Evolutionary conservation across 2,329 filamentous ascomycete genomes (phyloP).

Genomic region (Clathrospora elynae): DNA sequence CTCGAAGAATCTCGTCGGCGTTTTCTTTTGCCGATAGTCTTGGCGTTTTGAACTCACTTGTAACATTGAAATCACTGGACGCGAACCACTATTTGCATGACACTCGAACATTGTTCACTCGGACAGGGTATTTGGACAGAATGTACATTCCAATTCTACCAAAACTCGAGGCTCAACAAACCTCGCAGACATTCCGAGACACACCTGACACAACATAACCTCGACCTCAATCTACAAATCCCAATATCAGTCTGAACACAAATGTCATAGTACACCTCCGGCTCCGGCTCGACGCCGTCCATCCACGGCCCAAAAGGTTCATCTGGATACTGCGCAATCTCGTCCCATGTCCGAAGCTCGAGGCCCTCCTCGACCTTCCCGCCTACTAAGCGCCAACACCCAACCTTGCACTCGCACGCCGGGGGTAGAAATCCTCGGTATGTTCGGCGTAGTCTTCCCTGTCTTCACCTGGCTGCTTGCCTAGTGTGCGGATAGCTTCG

Average conservation of each 20-base stretch:
- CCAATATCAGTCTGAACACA: too few species aligned
- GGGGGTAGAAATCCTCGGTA: neutral
- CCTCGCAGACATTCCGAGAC: too few species aligned
- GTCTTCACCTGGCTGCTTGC: neutral
- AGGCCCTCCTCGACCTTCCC: neutral
- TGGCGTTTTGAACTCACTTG: too few species aligned
- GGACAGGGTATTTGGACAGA: too few species aligned
- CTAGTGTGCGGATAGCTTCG: constrained; percentile 1
- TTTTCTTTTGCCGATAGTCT: constrained; percentile 20
- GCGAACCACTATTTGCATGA: too few species aligned
- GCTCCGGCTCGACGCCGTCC: neutral
- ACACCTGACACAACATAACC: too few species aligned
- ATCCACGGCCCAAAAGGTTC: neutral
- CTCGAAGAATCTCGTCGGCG: constrained; percentile 31
- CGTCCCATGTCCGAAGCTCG: neutral
- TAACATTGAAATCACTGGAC: too few species aligned
- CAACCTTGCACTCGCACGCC: neutral
- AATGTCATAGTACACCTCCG: too few species aligned
- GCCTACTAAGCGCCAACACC: neutral
- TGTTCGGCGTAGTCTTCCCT: neutral
- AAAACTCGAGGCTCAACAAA: too few species aligned
- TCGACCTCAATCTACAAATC: too few species aligned
- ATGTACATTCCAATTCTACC: too few species aligned
- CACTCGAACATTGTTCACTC: too few species aligned
- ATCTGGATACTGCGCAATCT: neutral